Evolutionary conservation across 805 yeast species (phyloP).

Genomic region (Pichia membranifaciens): DNA sequence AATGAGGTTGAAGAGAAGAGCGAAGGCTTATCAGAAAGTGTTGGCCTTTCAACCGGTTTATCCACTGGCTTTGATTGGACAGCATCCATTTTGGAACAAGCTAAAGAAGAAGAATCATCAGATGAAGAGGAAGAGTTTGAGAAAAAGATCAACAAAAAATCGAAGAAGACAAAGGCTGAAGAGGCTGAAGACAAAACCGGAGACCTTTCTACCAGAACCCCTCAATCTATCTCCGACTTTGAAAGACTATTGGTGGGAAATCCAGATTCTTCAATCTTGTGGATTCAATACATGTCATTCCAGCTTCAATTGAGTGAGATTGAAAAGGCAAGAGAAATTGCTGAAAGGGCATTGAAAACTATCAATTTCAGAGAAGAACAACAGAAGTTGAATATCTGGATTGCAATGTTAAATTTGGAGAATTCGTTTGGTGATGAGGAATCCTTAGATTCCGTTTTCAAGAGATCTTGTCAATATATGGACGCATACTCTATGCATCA

Average conservation of each 20-base stretch:
- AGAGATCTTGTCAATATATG: constrained; percentile 84
- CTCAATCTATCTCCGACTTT: constrained; percentile 87
- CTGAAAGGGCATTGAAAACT: constrained; percentile 84
- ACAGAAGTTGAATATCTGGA: constrained; percentile 93
- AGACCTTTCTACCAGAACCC: constrained; percentile 75
- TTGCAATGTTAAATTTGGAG: constrained; percentile 89
- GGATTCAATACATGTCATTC: constrained; percentile 99
- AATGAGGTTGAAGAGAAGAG: constrained; percentile 21
- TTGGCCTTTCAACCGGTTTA: constrained; percentile 46
- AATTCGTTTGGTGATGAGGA: constrained; percentile 88
- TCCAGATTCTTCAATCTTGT: constrained; percentile 86
- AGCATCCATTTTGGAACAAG: constrained; percentile 80
- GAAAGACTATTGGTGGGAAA: constrained; percentile 88
- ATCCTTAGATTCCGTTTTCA: constrained; percentile 71
- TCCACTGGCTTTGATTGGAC: constrained; percentile 96
- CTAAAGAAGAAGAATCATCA: constrained; percentile 48
- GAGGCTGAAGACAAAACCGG: constrained; percentile 75
- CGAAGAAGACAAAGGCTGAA: constrained; percentile 41
- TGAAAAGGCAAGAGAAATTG: constrained; percentile 91
- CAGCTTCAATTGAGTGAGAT: constrained; percentile 90
- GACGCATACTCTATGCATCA: constrained; percentile 79
- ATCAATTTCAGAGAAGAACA: constrained; percentile 87
- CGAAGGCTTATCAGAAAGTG: constrained; percentile 21
- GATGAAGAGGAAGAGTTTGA: constrained; percentile 42
- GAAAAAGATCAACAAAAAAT: constrained; percentile 34